These are phyloP conservation scores for Penicillium malachiteum DNA, from an alignment of 495 filamentous ascomycete species.

Conservation along the genomic window DNA sequence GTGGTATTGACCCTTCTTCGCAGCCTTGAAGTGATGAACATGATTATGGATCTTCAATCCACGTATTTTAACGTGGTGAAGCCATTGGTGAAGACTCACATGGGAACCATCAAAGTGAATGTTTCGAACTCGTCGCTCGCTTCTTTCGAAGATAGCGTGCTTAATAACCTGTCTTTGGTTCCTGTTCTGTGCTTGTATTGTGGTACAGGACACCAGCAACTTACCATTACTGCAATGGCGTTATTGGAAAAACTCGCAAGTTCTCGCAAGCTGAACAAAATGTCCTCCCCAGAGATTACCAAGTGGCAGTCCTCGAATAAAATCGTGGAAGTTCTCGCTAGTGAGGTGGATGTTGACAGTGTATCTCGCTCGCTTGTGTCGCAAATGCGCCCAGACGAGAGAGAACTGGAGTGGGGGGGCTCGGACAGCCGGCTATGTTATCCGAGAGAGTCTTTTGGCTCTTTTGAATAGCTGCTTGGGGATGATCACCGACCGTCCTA, in stretches of 20 bases:
- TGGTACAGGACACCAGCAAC: slow-evolving; percentile 70
- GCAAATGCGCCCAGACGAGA: slow-evolving; percentile 59
- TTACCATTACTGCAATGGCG: slow-evolving; percentile 73
- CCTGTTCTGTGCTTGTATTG: slow-evolving; percentile 80
- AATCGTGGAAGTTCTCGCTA: slow-evolving; percentile 74
- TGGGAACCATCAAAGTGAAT: slow-evolving; percentile 38
- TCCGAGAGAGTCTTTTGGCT: slow-evolving; percentile 75
- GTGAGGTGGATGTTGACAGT: slow-evolving; percentile 64
- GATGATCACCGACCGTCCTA: slow-evolving; percentile 67
- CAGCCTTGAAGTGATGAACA: slow-evolving; percentile 75
- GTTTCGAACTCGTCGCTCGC: slow-evolving; percentile 72
- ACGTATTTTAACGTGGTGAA: slow-evolving; percentile 88
- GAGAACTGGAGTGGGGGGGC: slow-evolving; percentile 65
- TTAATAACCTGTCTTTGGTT: slow-evolving; percentile 73
- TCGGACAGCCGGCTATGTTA: slow-evolving; percentile 63
- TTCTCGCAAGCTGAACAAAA: slow-evolving; percentile 69
- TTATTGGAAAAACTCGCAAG: slow-evolving; percentile 82
- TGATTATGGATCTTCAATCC: slow-evolving; percentile 79
- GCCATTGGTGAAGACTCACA: slow-evolving; percentile 64
- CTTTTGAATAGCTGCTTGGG: slow-evolving; percentile 78
- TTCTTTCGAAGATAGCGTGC: slow-evolving; percentile 88
- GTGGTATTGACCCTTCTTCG: slow-evolving; percentile 69
- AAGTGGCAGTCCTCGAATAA: slow-evolving; percentile 67
- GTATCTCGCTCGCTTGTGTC: slow-evolving; percentile 65
- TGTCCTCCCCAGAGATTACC: slow-evolving; percentile 39